Percentiles rank a stretch among this genome's conserved stretches.
phyloP scores from a whole-genome alignment of 129 eudicot genomes.

The Flaveria linearis region DNA sequence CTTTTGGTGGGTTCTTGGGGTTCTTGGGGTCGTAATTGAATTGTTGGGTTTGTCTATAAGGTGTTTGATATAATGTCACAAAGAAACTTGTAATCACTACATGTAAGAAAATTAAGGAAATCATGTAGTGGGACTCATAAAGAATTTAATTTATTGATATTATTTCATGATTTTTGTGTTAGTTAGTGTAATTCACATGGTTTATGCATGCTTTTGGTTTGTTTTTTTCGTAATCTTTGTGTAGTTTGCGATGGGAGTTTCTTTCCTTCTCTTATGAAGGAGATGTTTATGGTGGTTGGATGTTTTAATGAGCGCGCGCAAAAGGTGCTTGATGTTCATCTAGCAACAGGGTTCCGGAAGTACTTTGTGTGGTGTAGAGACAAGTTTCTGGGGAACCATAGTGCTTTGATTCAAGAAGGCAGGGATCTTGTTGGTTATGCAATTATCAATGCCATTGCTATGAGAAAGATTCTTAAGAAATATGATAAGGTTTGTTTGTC shows the following conservation, averaged over 20 bases:
- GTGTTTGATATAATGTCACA: conserved; percentile 23
- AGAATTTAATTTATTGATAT: background rate
- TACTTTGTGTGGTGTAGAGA: conserved; percentile 66
- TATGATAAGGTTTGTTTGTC: conserved; percentile 73
- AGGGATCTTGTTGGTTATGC: conserved; percentile 85
- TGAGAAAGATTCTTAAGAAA: conserved; percentile 92
- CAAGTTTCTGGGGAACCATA: conserved; percentile 59
- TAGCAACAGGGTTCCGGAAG: conserved; percentile 78
- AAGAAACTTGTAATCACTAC: background rate
- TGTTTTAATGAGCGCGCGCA: conserved; percentile 81
- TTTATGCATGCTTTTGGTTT: background rate
- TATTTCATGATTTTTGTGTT: background rate
- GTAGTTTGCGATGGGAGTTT: conserved; percentile 93
- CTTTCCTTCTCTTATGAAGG: conserved; percentile 86
- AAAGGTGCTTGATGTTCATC: conserved; percentile 80
- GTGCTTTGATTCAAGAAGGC: conserved; percentile 69
- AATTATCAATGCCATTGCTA: conserved; percentile 77
- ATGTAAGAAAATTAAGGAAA: too few relatives aligned
- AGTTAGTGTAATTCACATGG: background rate
- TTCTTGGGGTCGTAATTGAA: background rate
- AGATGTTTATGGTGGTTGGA: conserved; percentile 84
- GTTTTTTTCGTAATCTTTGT: conserved; percentile 12
- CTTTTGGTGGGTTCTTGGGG: background rate
- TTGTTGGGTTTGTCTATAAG: background rate
- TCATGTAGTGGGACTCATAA: too few relatives aligned